phyloP scores from a whole-genome alignment of 2,329 filamentous ascomycete species.

The Aspergillus japonicus region DNA sequence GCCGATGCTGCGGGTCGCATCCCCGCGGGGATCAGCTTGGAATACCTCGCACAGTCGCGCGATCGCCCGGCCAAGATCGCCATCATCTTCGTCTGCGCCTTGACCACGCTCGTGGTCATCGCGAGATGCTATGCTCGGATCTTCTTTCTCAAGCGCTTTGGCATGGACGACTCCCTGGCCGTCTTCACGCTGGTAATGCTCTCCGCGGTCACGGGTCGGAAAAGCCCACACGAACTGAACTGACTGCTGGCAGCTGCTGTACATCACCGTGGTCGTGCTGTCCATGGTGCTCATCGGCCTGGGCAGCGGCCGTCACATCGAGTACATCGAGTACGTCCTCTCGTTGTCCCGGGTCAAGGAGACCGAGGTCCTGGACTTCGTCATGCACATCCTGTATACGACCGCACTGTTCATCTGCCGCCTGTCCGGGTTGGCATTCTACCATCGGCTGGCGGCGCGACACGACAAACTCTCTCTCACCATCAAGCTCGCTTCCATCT shows the following conservation, averaged over 20 bases:
- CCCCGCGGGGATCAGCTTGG: slow-evolving; percentile 24
- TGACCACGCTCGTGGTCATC: slow-evolving; percentile 35
- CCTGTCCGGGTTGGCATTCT: slow-evolving; percentile 54
- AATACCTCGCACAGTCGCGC: slow-evolving; percentile 29
- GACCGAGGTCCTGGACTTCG: slow-evolving; percentile 52
- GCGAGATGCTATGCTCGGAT: slow-evolving; percentile 49
- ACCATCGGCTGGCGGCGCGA: slow-evolving; percentile 47
- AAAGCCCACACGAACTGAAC: background rate
- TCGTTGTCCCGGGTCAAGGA: slow-evolving; percentile 40
- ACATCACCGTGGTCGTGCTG: slow-evolving; percentile 48
- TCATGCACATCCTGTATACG: slow-evolving; percentile 54
- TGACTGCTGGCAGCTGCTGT: slow-evolving; percentile 22
- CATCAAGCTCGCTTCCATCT: slow-evolving; percentile 31
- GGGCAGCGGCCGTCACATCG: slow-evolving; percentile 46
- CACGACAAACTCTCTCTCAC: slow-evolving; percentile 23
- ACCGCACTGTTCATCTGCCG: slow-evolving; percentile 52
- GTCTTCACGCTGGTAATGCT: slow-evolving; percentile 46
- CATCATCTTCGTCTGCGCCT: slow-evolving; percentile 30
- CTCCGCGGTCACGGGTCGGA: slow-evolving; percentile 3
- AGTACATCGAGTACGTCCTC: slow-evolving; percentile 47
- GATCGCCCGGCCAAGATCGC: slow-evolving; percentile 28
- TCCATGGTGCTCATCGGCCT: slow-evolving; percentile 46
- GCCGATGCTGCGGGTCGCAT: slow-evolving; percentile 29
- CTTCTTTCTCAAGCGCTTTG: slow-evolving; percentile 44
- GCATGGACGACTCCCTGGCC: slow-evolving; percentile 52